Conservation (phyloP, 83 land plant genomes). For the Picea abies region DNA sequence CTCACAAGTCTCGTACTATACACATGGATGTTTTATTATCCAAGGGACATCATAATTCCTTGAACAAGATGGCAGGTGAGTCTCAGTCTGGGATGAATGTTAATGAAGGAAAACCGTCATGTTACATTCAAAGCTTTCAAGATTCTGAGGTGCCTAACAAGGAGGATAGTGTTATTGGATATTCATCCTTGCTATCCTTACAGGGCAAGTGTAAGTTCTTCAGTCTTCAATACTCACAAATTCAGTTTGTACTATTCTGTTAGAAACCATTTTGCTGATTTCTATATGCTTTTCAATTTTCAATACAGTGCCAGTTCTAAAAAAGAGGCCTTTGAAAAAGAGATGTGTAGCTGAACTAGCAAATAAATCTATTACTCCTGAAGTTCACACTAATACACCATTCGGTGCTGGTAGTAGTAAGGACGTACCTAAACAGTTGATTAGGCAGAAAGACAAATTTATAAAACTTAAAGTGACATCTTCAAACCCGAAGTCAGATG, state of each 20-base stretch:
- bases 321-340: constrained; percentile 4
- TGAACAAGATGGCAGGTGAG: background rate
- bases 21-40: constrained; percentile 9
- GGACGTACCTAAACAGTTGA: background rate
- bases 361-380: background rate
- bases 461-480: constrained; percentile 19
- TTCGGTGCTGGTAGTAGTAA: background rate
- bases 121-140: background rate
- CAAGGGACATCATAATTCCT: background rate
- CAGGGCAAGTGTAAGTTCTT: background rate
- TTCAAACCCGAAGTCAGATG: constrained; percentile 53
- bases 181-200: constrained; percentile 9
- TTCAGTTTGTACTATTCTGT: background rate
- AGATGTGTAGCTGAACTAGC: constrained; percentile 2
- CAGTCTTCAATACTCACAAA: background rate
- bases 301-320: background rate
- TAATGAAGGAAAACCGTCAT: background rate
- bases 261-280: background rate
- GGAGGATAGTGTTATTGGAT: background rate
- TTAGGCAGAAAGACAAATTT: constrained; percentile 5
- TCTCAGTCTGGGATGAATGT: background rate
- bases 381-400: background rate
- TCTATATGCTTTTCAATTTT: background rate
- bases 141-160: background rate
- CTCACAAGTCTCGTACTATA: background rate